Evolutionary conservation across 129 eudicot genomes (phyloP).

Genomic region (Daucus carota): DH1_v3.0 NC_030387.2:36029001-36029500

Average conservation of each 20-base stretch:
- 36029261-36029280: background rate
- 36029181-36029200: slow-evolving; percentile 6
- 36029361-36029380: too few species aligned
- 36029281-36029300: slow-evolving; percentile 1
- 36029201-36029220: slow-evolving; percentile 9
- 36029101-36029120: background rate
- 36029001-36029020: slow-evolving; percentile 9
- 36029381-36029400: too few species aligned
- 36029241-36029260: slow-evolving; percentile 5
- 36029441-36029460: too few species aligned
- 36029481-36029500: too few species aligned
- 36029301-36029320: background rate
- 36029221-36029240: background rate
- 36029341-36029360: too few species aligned
- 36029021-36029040: slow-evolving; percentile 12
- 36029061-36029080: slow-evolving; percentile 3
- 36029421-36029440: too few species aligned
- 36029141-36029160: background rate
- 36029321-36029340: background rate
- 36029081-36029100: slow-evolving; percentile 13
- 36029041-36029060: slow-evolving; percentile 10
- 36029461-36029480: too few species aligned
- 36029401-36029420: too few species aligned
- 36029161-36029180: background rate
- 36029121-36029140: background rate